phyloP scores from a whole-genome alignment of 2,329 filamentous ascomycete genomes.

The Pseudomassariella vexata region DNA sequence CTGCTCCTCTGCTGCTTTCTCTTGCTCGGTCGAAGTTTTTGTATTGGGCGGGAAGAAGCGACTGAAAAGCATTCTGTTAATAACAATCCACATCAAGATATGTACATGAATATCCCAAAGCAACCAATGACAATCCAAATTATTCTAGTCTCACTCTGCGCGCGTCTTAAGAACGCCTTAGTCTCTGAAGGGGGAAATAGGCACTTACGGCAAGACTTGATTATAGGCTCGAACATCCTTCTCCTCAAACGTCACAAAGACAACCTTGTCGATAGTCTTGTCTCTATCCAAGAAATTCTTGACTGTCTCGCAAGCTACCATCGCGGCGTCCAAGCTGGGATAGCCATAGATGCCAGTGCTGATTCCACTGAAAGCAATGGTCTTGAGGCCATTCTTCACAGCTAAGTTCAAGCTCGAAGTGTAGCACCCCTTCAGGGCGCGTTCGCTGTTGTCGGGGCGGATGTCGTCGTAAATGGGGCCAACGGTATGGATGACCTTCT shows the following conservation, averaged over 20 bases:
- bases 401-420: constrained; percentile 66
- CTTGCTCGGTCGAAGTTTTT: constrained; percentile 7
- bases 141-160: too few relatives aligned
- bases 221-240: constrained; percentile 76
- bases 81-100: too few relatives aligned
- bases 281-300: constrained; percentile 46
- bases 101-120: too few relatives aligned
- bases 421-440: constrained; percentile 61
- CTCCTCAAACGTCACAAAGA: constrained; percentile 78
- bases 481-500: constrained; percentile 83
- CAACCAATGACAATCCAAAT: too few relatives aligned
- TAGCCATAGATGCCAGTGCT: constrained; percentile 92
- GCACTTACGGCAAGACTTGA: constrained; percentile 67
- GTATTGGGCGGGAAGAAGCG: constrained; percentile 19
- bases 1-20: constrained; percentile 12
- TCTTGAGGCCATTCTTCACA: constrained; percentile 57
- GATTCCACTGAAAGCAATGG: constrained; percentile 75
- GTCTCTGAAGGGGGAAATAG: constrained; percentile 15
- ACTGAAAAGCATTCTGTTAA: constrained; percentile 12
- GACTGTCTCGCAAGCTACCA: constrained; percentile 59
- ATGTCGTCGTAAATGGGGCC: constrained; percentile 66
- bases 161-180: too few relatives aligned
- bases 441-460: constrained; percentile 33
- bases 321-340: constrained; percentile 66
- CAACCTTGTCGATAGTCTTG: constrained; percentile 59